Conservation (phyloP, 2,329 filamentous ascomycete species). For the Fusarium cyanostomum region DNA sequence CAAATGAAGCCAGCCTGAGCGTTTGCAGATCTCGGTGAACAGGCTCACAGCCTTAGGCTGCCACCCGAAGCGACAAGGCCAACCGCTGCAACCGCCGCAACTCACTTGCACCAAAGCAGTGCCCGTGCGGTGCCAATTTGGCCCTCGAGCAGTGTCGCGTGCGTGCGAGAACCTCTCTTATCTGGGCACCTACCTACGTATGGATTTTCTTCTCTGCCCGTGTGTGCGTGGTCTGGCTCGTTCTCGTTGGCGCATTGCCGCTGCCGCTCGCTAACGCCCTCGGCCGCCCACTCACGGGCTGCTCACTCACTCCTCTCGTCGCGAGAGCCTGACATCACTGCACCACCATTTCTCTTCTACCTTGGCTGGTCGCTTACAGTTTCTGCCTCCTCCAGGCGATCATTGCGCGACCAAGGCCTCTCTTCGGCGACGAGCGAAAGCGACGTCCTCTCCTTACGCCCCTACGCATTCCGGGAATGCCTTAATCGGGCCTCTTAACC, state of each 20-base stretch:
- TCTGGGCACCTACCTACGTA: slow-evolving; percentile 10
- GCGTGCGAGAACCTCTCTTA: slow-evolving; percentile 18
- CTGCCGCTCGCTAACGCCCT: slow-evolving; percentile 36
- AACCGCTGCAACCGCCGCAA: slow-evolving; percentile 29
- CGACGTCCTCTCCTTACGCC: slow-evolving; percentile 15
- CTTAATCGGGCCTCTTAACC: background rate
- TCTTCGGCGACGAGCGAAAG: slow-evolving; percentile 7
- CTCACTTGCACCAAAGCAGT: background rate
- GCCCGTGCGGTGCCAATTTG: slow-evolving; percentile 13
- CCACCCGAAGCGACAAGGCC: background rate
- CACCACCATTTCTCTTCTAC: slow-evolving; percentile 5
- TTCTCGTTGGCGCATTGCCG: slow-evolving; percentile 18
- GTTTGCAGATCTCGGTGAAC: background rate
- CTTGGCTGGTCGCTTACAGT: slow-evolving; percentile 1
- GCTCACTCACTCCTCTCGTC: background rate
- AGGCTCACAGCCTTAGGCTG: background rate
- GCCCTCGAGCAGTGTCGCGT: slow-evolving; percentile 20
- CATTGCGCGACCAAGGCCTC: slow-evolving; percentile 2
- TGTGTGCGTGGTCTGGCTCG: slow-evolving; percentile 7
- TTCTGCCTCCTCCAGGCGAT: slow-evolving; percentile 3
- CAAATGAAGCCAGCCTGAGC: too few species aligned
- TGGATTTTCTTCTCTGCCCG: slow-evolving; percentile 6
- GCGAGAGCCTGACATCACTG: slow-evolving; percentile 33
- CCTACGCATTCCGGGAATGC: slow-evolving; percentile 33
- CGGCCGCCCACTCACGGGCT: background rate